Evolutionary conservation across 2,329 filamentous ascomycete genomes (phyloP).

Genomic region (Cladosporium sp.): DNA sequence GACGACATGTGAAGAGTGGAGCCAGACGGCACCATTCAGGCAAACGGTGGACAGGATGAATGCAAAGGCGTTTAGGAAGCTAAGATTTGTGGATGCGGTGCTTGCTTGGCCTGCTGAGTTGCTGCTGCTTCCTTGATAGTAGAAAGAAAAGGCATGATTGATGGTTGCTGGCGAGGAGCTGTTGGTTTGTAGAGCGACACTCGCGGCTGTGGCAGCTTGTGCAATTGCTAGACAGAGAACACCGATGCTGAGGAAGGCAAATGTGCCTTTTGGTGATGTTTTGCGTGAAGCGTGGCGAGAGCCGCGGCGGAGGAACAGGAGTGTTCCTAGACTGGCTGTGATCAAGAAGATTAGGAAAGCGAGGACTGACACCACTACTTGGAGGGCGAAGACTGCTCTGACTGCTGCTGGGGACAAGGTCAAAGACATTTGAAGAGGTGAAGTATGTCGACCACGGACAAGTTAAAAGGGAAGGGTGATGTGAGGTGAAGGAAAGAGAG

Average conservation of each 20-base stretch:
- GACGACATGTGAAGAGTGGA: conserved; percentile 6
- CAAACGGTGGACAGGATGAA: conserved; percentile 11
- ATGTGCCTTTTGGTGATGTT: conserved; percentile 3
- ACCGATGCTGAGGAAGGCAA: conserved; percentile 4
- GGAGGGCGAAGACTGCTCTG: conserved; percentile 10
- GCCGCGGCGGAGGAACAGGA: not conserved
- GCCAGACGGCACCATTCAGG: conserved; percentile 12
- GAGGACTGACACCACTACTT: conserved; percentile 7
- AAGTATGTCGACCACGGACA: not conserved
- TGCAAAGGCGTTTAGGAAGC: conserved; percentile 7
- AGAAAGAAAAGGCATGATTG: not conserved
- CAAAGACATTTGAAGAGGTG: not conserved
- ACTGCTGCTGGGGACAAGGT: not conserved
- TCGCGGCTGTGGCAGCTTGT: not conserved
- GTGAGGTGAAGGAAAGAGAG: not conserved
- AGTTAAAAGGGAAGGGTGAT: not conserved
- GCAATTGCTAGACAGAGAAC: conserved; percentile 9
- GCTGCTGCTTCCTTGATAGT: not conserved
- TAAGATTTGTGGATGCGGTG: not conserved
- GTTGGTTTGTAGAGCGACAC: not conserved
- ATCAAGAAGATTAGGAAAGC: conserved; percentile 4
- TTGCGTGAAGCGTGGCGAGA: not conserved
- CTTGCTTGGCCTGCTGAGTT: not conserved
- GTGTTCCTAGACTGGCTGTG: not conserved
- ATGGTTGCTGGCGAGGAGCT: not conserved